Percentiles rank a stretch among this genome's conserved stretches.
These are phyloP conservation scores for Arthrobotrys sinensis DNA, from an alignment of 2,329 filamentous ascomycete species.

Conservation along the genomic window DNA sequence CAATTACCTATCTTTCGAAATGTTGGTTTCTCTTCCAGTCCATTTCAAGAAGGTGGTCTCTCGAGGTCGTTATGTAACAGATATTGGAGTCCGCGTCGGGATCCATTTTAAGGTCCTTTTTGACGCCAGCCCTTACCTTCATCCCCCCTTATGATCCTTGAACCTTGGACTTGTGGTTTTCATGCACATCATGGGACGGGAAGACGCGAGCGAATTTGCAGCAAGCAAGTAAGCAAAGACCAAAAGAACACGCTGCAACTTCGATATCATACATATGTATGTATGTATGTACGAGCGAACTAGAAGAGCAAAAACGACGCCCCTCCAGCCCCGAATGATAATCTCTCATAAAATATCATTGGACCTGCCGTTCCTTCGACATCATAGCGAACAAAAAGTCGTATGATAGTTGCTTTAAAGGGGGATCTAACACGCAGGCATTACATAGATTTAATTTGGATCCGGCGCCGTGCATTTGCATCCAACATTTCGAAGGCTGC, in stretches of 20 bases:
- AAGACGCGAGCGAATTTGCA: constrained; percentile 61
- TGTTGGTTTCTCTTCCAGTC: constrained; percentile 22
- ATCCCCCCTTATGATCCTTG: constrained; percentile 41
- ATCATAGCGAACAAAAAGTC: background rate
- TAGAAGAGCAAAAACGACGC: background rate
- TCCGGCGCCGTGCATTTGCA: constrained; percentile 26
- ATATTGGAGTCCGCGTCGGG: constrained; percentile 30
- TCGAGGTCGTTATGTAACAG: constrained; percentile 48
- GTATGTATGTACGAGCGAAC: background rate
- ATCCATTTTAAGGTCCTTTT: constrained; percentile 27
- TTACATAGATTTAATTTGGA: constrained; percentile 16
- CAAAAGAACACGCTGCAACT: constrained; percentile 25
- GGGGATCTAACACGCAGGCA: constrained; percentile 6
- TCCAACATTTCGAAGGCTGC: constrained; percentile 25
- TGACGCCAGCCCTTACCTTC: constrained; percentile 17
- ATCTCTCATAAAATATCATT: constrained; percentile 8
- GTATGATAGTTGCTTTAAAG: constrained; percentile 27
- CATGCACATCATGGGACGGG: constrained; percentile 61
- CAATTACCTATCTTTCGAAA: constrained; percentile 17
- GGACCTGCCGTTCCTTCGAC: background rate
- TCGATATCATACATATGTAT: constrained; percentile 17
- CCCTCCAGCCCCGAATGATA: background rate
- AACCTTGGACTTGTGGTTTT: constrained; percentile 56
- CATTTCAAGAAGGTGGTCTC: constrained; percentile 52
- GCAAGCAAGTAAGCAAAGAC: constrained; percentile 3